Conservation (phyloP, 2,329 filamentous ascomycete genomes). For the Fusarium armeniacum region DNA sequence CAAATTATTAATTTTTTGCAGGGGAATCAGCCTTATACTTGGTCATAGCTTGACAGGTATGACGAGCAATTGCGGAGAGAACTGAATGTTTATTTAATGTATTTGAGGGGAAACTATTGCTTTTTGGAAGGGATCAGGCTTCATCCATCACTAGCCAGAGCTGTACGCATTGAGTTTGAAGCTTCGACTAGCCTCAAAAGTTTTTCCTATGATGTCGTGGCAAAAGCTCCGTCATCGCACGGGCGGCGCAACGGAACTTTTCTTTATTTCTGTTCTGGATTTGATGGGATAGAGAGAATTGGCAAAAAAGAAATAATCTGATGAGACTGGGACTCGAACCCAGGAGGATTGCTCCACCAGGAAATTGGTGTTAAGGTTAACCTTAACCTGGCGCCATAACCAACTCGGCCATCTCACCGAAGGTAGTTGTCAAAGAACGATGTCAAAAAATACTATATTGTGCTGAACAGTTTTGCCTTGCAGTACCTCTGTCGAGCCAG, state of each 20-base stretch:
- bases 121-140: constrained; percentile 10
- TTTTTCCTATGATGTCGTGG: constrained; percentile 27
- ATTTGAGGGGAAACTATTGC: not conserved
- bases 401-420: constrained; percentile 51
- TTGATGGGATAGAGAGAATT: not conserved
- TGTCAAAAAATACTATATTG: fast-evolving
- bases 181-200: constrained; percentile 2
- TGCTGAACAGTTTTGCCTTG: fast-evolving
- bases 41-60: constrained; percentile 33
- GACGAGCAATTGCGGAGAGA: constrained; percentile 31
- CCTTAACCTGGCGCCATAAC: constrained; percentile 52
- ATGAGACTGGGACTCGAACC: constrained; percentile 52
- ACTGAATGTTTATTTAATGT: not conserved
- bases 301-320: constrained; percentile 33
- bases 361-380: constrained; percentile 48
- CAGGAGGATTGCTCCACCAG: constrained; percentile 52
- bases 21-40: constrained; percentile 38
- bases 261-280: not conserved
- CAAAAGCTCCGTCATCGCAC: constrained; percentile 29
- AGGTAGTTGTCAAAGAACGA: not conserved
- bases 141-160: constrained; percentile 1
- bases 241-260: constrained; percentile 4
- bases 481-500: too few relatives aligned
- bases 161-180: constrained; percentile 23
- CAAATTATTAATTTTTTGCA: constrained; percentile 36